A percentile compares a stretch with the other conserved stretches of the same genome.
phyloP scores from a whole-genome alignment of 148 eudicot species.

The Camellia japonica region DNA sequence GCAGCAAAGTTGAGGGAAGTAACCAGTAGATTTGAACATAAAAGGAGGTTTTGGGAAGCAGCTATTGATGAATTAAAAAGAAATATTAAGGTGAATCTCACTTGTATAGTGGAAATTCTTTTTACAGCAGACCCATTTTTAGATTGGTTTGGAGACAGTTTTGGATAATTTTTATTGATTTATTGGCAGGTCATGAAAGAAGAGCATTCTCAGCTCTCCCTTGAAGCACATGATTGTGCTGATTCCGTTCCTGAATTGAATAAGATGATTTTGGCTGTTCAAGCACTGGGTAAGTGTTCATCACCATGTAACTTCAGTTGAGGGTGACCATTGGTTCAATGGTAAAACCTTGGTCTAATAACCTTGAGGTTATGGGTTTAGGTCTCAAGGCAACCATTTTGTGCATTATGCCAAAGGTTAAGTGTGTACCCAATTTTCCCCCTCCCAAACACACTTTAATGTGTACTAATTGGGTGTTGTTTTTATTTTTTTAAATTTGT shows the following conservation, averaged over 20 bases:
- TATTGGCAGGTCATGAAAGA: slow-evolving; percentile 58
- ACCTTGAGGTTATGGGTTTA: too few relatives aligned
- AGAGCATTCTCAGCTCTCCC: slow-evolving; percentile 72
- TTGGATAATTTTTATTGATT: background rate
- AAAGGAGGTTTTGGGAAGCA: slow-evolving; percentile 58
- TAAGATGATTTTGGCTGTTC: slow-evolving; percentile 76
- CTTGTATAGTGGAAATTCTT: background rate
- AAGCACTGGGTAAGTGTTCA: slow-evolving; percentile 58
- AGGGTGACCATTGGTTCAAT: background rate
- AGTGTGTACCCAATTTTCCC: too few relatives aligned
- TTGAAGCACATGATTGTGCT: slow-evolving; percentile 73
- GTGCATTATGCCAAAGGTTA: too few relatives aligned
- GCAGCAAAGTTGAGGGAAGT: slow-evolving; percentile 54
- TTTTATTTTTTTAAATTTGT: too few relatives aligned
- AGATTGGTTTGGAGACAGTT: background rate
- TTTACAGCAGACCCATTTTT: background rate
- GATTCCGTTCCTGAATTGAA: slow-evolving; percentile 80
- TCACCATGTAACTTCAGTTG: background rate
- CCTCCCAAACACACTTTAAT: too few relatives aligned
- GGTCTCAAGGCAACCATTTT: too few relatives aligned
- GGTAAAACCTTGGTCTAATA: too few relatives aligned
- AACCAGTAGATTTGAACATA: slow-evolving; percentile 58
- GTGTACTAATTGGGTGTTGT: too few relatives aligned
- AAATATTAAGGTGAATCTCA: slow-evolving; percentile 56
- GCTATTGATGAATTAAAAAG: slow-evolving; percentile 50